These are phyloP conservation scores for Botrytis tulipae DNA, from an alignment of 2,329 filamentous ascomycete species.

Conservation along the genomic window DNA sequence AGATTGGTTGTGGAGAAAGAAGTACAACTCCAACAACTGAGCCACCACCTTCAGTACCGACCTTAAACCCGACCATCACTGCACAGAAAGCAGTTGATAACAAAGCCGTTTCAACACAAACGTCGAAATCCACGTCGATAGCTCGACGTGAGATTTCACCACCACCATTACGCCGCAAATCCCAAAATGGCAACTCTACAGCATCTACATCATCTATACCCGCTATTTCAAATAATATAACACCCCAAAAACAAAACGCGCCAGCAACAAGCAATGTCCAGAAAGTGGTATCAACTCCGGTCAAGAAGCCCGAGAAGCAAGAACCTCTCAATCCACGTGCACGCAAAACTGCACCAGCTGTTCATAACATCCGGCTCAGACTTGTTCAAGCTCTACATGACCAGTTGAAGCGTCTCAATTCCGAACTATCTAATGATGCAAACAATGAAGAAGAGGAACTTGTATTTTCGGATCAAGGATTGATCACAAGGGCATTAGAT, in stretches of 20 bases:
- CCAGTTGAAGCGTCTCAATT: conserved; percentile 66
- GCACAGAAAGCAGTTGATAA: not conserved
- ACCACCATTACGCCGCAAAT: conserved; percentile 33
- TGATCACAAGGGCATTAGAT: conserved; percentile 68
- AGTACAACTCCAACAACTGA: conserved; percentile 1
- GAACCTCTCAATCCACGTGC: conserved; percentile 67
- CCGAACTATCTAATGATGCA: conserved; percentile 53
- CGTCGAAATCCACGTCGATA: conserved; percentile 18
- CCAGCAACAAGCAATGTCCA: conserved; percentile 1
- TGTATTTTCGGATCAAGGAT: conserved; percentile 60
- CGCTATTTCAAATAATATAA: not conserved
- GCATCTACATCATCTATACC: conserved; percentile 17
- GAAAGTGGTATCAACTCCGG: conserved; percentile 16
- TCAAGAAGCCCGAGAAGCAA: conserved; percentile 35
- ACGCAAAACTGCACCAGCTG: conserved; percentile 56
- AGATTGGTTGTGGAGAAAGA: conserved; percentile 27
- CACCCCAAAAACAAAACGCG: not conserved
- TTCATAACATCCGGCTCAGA: conserved; percentile 54
- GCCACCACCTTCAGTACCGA: not conserved
- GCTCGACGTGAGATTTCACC: conserved; percentile 32
- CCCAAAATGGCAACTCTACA: conserved; percentile 17
- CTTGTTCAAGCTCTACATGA: conserved; percentile 63
- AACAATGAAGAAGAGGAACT: conserved; percentile 53
- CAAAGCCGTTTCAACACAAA: not conserved
- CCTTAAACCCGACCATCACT: not conserved